Base-by-base conservation (phyloP, 2,329 filamentous ascomycete genomes). In the Penicillium psychrosexuale region DNA sequence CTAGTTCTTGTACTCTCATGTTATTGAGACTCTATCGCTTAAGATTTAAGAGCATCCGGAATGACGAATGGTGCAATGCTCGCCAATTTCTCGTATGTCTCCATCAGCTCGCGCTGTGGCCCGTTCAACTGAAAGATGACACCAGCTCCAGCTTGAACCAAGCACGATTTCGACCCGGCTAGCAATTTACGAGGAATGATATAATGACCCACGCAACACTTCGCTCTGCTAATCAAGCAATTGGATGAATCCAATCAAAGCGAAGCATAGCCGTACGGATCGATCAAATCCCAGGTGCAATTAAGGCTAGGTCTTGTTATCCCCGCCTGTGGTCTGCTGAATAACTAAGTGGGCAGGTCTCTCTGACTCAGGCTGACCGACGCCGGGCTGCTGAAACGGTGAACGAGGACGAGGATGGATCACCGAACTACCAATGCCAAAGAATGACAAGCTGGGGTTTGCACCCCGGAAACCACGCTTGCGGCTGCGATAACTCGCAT, bases 291-390 rank as follows among this genome's bases (percentile, higher is more conserved):
- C 13, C 8, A 34, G 7, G 19, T 24, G 17, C 13, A 47, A 22
- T 12, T 30, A 48, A n/a, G 15, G 6, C 36, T 42, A 22, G 1
- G n/a, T 17, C 9, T 50, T 44, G 9, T 19, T 9, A 6, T 50
- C 30, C 30, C n/a, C 45, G 2, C 28, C 22, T 17, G 9, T 13
- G 5, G 22, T 34, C 36, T 59, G 61, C 39, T 61, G 56, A 37
- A 49, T 34, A n/a, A 71, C 42, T 46, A 72, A 44, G 19, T 66
- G 66, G 11, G 73, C 69, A 24, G 70, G 70, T 47, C 71, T 61
- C 11, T 65, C 69, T 2, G 71, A 71, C 42, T 73, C 71, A 13
- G 46, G 36, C 37, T 60, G 47, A 1, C 61, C 63, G 4, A 60
- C 59, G 3, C 66, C 69, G 34, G 64, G 45, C 27, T 62, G 63